Conservation (phyloP, 345 rosid genomes). For the Microthlaspi erraticum region DNA sequence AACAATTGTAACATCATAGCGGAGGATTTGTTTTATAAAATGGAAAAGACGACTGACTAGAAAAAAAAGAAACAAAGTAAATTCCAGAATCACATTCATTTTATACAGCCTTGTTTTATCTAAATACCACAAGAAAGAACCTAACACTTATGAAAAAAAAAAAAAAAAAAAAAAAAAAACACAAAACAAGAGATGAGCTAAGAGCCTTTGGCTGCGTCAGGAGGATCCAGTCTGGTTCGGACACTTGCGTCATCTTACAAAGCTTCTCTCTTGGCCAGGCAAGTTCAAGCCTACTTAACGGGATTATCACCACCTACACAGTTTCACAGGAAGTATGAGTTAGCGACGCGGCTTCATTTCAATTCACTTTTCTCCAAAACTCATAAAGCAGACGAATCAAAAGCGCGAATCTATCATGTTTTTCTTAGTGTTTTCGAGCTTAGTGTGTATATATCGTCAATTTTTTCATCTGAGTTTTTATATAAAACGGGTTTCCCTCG, state of each 20-base stretch:
- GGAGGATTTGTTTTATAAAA: background rate
- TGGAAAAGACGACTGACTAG: background rate
- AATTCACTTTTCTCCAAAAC: conserved; percentile 9
- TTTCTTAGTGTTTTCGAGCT: background rate
- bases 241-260: conserved; percentile 18
- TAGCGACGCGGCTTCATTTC: conserved; percentile 9
- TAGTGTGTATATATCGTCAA: conserved; percentile 14
- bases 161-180: background rate
- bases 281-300: background rate
- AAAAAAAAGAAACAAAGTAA: background rate
- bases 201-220: conserved; percentile 1
- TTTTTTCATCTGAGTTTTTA: conserved; percentile 18
- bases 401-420: background rate
- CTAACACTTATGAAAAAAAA: too few species aligned
- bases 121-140: conserved; percentile 10
- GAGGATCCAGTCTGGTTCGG: conserved; percentile 4
- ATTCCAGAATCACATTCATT: background rate
- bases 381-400: conserved; percentile 14
- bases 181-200: background rate
- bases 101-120: conserved; percentile 28
- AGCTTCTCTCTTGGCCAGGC: conserved; percentile 8
- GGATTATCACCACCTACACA: conserved; percentile 39
- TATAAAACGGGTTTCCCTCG: background rate
- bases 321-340: conserved; percentile 33
- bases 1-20: conserved; percentile 2